Evolutionary conservation across 371 early-diverging fungal species (phyloP).

Genomic region (Hamiltosporidium tvaerminnensis): DNA sequence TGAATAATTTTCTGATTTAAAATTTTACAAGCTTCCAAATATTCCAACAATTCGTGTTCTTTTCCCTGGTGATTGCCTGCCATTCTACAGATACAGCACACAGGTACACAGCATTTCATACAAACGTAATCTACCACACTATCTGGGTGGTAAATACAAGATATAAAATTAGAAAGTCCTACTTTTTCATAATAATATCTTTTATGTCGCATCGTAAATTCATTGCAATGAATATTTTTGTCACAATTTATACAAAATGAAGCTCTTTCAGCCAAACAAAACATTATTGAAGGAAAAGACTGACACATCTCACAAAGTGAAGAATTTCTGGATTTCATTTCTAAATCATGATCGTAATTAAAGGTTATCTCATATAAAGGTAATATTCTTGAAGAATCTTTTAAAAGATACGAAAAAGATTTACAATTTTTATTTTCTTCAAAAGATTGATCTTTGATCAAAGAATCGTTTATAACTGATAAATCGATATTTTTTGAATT

Average conservation of each 20-base stretch:
- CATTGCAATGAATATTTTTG: conserved; percentile 42
- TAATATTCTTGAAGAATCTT: conserved; percentile 41
- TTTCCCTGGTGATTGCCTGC: conserved; percentile 39
- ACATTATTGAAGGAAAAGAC: conserved; percentile 25
- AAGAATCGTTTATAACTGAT: no score
- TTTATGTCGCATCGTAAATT: conserved; percentile 47
- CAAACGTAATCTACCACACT: conserved; percentile 50
- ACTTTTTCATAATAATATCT: conserved; percentile 46
- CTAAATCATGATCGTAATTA: conserved; percentile 51
- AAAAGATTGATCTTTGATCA: conserved; percentile 11
- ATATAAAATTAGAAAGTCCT: conserved; percentile 48
- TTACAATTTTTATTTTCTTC: conserved; percentile 12
- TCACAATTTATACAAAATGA: conserved; percentile 51
- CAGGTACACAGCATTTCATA: conserved; percentile 39
- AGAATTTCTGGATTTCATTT: conserved; percentile 30
- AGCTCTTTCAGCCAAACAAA: conserved; percentile 53
- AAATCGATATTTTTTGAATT: no score
- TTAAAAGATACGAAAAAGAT: conserved; percentile 39
- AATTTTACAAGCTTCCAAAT: conserved; percentile 47
- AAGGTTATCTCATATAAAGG: conserved; percentile 48
- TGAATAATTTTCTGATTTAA: background rate
- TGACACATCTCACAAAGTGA: conserved; percentile 48
- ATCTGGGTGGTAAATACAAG: conserved; percentile 38
- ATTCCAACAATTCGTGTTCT: conserved; percentile 36
- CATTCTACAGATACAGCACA: conserved; percentile 52